A percentile compares a stretch with the other conserved stretches of the same genome.
These are phyloP conservation scores for Termitomyces sp. DNA, from an alignment of 768 basidiomycete genomes.

Conservation along the genomic window DNA sequence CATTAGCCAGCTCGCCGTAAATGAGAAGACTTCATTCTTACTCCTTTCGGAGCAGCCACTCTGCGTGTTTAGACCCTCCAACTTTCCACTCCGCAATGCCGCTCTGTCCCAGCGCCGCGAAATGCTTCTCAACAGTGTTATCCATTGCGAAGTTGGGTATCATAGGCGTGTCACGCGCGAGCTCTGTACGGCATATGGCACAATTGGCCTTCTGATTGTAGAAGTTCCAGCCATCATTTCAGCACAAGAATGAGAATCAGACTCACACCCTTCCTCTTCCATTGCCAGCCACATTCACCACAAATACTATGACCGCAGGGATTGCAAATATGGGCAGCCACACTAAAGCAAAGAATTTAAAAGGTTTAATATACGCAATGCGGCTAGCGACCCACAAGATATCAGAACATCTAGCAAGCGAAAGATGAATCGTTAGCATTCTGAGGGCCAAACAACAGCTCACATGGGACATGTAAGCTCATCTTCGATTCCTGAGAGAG, in stretches of 20 bases:
- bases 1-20: not conserved
- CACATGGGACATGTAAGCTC: constrained; percentile 75
- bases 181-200: constrained; percentile 52
- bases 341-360: constrained; percentile 32
- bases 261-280: constrained; percentile 53
- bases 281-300: constrained; percentile 60
- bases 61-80: constrained; percentile 40
- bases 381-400: constrained; percentile 46
- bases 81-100: constrained; percentile 51
- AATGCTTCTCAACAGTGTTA: constrained; percentile 54
- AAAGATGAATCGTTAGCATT: not conserved
- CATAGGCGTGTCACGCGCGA: constrained; percentile 40
- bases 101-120: constrained; percentile 41
- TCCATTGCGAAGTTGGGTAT: constrained; percentile 66
- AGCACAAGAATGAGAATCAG: not conserved
- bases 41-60: constrained; percentile 56
- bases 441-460: constrained; percentile 21
- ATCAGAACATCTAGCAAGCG: constrained; percentile 57
- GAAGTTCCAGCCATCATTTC: not conserved
- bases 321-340: constrained; percentile 56
- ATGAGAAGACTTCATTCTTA: constrained; percentile 27
- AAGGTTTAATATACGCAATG: not conserved
- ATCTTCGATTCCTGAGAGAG: constrained; percentile 51
- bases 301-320: constrained; percentile 77
- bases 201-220: constrained; percentile 39